phyloP scores from a whole-genome alignment of 78 protist genomes.

The Dictyostelium citrinum region DNA sequence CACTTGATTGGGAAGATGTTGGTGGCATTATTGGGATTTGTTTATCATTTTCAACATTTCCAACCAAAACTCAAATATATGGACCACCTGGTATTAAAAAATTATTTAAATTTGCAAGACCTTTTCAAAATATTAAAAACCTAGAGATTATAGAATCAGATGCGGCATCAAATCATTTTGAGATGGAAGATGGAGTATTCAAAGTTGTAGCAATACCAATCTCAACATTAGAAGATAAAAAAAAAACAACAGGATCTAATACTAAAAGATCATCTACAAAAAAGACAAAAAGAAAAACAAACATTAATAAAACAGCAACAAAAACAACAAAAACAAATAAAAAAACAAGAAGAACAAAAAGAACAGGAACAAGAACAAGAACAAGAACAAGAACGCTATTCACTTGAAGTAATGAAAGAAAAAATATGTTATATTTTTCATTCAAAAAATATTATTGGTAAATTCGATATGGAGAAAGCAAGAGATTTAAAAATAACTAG shows the following conservation, averaged over 20 bases:
- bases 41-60: background rate
- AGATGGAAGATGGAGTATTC: background rate
- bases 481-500: background rate
- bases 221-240: background rate
- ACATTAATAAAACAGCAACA: too few species aligned
- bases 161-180: too few species aligned
- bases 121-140: background rate
- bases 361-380: background rate
- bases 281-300: too few species aligned
- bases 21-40: slow-evolving; percentile 49
- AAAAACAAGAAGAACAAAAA: too few species aligned
- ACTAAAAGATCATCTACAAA: too few species aligned
- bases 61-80: background rate
- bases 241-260: too few species aligned
- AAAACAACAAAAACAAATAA: too few species aligned
- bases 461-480: background rate
- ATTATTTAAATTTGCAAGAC: background rate
- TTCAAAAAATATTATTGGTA: background rate
- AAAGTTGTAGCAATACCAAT: background rate
- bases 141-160: background rate
- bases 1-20: slow-evolving; percentile 13
- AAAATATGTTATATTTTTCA: background rate
- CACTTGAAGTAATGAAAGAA: too few species aligned
- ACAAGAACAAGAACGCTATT: background rate
- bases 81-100: slow-evolving; percentile 28